These are phyloP conservation scores for Spathaspora hagerdaliae DNA, from an alignment of 805 yeast genomes.

Conservation along the genomic window DNA sequence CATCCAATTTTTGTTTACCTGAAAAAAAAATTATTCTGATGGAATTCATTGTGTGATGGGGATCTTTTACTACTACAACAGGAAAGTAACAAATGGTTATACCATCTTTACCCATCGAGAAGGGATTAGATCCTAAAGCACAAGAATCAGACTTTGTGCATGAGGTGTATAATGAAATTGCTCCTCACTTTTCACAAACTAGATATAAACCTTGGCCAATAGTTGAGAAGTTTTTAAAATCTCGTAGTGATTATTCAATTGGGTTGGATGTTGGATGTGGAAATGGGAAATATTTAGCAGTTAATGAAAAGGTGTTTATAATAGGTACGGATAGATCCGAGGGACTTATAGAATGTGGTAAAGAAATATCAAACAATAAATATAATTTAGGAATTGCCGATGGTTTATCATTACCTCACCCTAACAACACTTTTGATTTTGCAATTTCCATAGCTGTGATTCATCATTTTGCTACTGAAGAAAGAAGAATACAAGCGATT, in stretches of 20 bases:
- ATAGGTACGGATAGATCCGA: slow-evolving; percentile 74
- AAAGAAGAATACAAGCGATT: slow-evolving; percentile 76
- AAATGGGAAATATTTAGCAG: slow-evolving; percentile 83
- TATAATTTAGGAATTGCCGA: slow-evolving; percentile 75
- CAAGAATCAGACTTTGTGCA: slow-evolving; percentile 83
- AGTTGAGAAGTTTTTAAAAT: slow-evolving; percentile 64
- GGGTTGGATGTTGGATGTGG: slow-evolving; percentile 98
- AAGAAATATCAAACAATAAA: slow-evolving; percentile 29
- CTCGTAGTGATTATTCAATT: slow-evolving; percentile 49
- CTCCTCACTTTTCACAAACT: slow-evolving; percentile 88
- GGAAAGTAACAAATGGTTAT: slow-evolving; percentile 20
- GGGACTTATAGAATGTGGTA: slow-evolving; percentile 65
- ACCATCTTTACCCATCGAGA: slow-evolving; percentile 27
- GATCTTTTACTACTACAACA: too few relatives aligned
- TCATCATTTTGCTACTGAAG: slow-evolving; percentile 88
- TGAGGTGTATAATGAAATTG: slow-evolving; percentile 88
- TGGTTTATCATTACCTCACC: slow-evolving; percentile 55
- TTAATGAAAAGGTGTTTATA: slow-evolving; percentile 64
- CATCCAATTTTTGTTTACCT: too few relatives aligned
- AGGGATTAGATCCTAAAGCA: slow-evolving; percentile 40
- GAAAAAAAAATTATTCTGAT: too few relatives aligned
- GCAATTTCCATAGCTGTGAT: slow-evolving; percentile 94
- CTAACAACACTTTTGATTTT: slow-evolving; percentile 54
- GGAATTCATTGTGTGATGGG: too few relatives aligned
- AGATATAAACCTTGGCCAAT: slow-evolving; percentile 98